These are phyloP conservation scores for Yamadazyma olivae DNA, from an alignment of 805 yeast genomes.

Conservation along the genomic window DNA sequence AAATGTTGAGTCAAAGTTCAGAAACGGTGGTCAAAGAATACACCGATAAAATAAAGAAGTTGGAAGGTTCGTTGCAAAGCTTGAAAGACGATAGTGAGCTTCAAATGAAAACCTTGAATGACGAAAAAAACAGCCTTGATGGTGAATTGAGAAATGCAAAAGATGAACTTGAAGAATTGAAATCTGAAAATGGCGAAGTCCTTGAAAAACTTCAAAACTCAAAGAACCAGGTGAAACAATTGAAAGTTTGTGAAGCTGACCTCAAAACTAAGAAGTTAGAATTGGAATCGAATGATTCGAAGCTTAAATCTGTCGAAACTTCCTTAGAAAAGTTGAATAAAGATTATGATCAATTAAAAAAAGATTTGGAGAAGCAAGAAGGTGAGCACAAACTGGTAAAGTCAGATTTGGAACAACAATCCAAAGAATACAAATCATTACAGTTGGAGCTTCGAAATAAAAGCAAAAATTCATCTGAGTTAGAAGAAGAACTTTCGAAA, in stretches of 20 bases:
- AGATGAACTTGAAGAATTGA: conserved; percentile 9
- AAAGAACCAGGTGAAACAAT: no score
- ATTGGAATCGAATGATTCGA: not conserved
- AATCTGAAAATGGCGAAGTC: conserved; percentile 1
- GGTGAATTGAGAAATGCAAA: conserved; percentile 8
- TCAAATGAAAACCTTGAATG: conserved; percentile 2
- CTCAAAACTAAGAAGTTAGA: no score
- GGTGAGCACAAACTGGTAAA: not conserved
- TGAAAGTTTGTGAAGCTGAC: no score
- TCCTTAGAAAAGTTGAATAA: not conserved
- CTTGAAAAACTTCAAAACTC: not conserved
- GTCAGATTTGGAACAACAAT: not conserved
- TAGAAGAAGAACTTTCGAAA: no score
- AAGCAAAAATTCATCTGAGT: not conserved
- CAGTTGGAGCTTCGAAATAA: no score
- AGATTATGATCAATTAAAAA: not conserved
- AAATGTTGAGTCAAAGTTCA: conserved; percentile 45
- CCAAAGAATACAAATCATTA: conserved; percentile 1
- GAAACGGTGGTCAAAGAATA: conserved; percentile 49
- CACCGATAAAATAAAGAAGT: conserved; percentile 38
- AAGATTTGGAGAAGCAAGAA: not conserved
- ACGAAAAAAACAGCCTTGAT: conserved; percentile 3
- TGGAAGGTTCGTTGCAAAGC: conserved; percentile 33
- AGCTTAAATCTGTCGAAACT: not conserved
- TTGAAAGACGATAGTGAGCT: conserved; percentile 13